phyloP scores from a whole-genome alignment of 2,329 filamentous ascomycete genomes.

The Exutisphaerella laricina region DNA sequence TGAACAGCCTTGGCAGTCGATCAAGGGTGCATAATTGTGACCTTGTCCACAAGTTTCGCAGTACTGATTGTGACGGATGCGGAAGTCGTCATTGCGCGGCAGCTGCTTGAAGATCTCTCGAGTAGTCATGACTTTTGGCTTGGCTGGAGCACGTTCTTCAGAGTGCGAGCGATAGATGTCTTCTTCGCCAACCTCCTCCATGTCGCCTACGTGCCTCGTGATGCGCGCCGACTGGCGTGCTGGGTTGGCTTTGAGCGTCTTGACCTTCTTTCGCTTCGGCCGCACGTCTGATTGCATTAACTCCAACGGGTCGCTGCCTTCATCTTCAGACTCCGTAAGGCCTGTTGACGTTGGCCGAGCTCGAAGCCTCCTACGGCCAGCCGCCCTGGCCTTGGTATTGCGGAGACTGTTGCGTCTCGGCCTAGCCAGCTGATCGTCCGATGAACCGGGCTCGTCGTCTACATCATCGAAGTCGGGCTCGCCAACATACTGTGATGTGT shows the following conservation, averaged over 20 bases:
- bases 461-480: constrained; percentile 20
- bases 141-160: constrained; percentile 33
- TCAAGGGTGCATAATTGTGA: constrained; percentile 60
- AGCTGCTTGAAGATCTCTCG: constrained; percentile 68
- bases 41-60: constrained; percentile 69
- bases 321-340: constrained; percentile 27
- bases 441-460: constrained; percentile 18
- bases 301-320: constrained; percentile 20
- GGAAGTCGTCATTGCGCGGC: constrained; percentile 60
- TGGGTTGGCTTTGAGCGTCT: constrained; percentile 12
- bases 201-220: constrained; percentile 43
- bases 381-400: constrained; percentile 11
- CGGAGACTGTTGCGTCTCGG: constrained; percentile 15
- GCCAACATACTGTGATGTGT: constrained; percentile 22
- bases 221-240: constrained; percentile 42
- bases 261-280: constrained; percentile 36
- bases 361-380: constrained; percentile 13
- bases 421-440: constrained; percentile 18
- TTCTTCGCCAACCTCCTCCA: constrained; percentile 53
- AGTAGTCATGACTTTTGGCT: constrained; percentile 54
- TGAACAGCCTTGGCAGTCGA: constrained; percentile 89
- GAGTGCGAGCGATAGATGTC: constrained; percentile 49
- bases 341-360: constrained; percentile 9
- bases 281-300: constrained; percentile 40
- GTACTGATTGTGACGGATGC: constrained; percentile 58